phyloP scores from a whole-genome alignment of 2,329 filamentous ascomycete species.

The Biscogniauxia marginata region DNA sequence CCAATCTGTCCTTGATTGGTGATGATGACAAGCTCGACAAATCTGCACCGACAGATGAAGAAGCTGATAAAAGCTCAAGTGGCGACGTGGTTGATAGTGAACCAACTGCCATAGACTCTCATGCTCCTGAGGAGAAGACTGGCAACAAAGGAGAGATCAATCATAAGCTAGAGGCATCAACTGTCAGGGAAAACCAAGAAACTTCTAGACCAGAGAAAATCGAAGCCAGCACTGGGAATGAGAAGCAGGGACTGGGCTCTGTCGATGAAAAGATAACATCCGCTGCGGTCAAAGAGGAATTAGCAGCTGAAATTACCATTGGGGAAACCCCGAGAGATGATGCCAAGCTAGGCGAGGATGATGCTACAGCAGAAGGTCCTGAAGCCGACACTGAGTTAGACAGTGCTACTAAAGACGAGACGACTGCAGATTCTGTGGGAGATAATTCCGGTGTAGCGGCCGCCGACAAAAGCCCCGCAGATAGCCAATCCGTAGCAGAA shows the following conservation, averaged over 20 bases:
- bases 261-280: constrained; percentile 5
- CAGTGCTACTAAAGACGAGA: not conserved
- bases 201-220: not conserved
- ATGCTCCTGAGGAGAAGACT: not conserved
- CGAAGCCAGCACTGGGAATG: not conserved
- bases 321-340: not conserved
- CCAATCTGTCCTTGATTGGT: not conserved
- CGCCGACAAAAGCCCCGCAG: not conserved
- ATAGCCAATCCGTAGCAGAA: constrained; percentile 1
- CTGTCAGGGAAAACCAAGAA: not conserved
- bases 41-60: not conserved
- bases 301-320: not conserved
- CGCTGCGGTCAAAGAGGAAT: not conserved
- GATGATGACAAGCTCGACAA: not conserved
- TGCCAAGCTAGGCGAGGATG: not conserved
- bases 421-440: not conserved
- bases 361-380: not conserved
- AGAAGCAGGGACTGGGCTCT: constrained; percentile 2
- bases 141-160: not conserved
- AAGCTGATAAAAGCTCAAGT: not conserved
- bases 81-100: not conserved
- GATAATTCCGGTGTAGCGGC: not conserved
- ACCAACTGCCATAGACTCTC: not conserved
- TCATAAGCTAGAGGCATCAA: not conserved
- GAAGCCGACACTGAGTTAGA: not conserved